Evolutionary conservation across 352 stramenopile species (phyloP), one percentile per base, ranked within the genome.

Genomic region (Phytophthora brassicae): DNA sequence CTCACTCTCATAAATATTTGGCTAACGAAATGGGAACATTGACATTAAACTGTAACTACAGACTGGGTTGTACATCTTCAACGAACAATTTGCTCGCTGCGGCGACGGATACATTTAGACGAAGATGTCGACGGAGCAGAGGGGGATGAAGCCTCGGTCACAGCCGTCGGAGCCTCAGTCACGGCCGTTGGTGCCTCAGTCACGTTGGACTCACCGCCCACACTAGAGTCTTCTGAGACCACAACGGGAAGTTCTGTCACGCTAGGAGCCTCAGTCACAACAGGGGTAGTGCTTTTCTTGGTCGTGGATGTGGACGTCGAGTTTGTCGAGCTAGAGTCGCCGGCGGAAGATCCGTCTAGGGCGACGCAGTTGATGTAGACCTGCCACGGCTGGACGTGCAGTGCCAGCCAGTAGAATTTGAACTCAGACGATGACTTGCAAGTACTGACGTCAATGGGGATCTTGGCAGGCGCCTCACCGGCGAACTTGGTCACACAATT

Each of bases 361-460:
- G 52, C 36, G 20, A 69, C 68, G 33, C 72, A 81, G 59, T 81
- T 75, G 45, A 77, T 72, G 60, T 79, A 82, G 28, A 75, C 48
- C 57, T 82, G 70, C 70, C 70, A 82, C 52, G 72, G 62, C 20
- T 72, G 56, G 13, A 39, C 49, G 29, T 79, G 73, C 46, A 79
- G 42, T 1, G 73, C 70, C 0, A 82, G 43, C 73, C 73, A 82
- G 60, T 75, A 79, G 57, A 82, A 79, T 12, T 66, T 60, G 11
- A 82, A 45, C 39, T 72, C 50, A 19, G 44, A 60, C 28, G 66
- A 60, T 12, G 59, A 42, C 26, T 67, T 52, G 55, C 74, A 82
- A 12, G 33, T 62, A 19, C 46, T 53, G 20, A 65, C 47, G 43
- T 82, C 70, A 51, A 79, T 72, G 12, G 74, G 70, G 17, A 82